Conservation (phyloP, 176 grass and related monocot species). For the Metroxylon sagu region DNA sequence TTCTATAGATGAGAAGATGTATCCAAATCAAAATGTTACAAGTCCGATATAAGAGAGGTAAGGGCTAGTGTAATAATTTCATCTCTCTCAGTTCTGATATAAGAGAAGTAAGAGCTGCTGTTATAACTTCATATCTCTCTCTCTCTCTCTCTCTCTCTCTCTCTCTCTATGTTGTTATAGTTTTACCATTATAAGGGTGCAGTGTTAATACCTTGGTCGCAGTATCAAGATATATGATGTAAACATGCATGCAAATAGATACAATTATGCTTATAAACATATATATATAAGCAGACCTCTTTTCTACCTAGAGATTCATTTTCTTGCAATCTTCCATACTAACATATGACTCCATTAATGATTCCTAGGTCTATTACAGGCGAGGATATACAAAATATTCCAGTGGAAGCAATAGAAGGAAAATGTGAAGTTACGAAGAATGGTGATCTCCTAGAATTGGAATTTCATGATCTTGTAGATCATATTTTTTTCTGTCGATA, state of each 20-base stretch:
- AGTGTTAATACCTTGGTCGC: no score
- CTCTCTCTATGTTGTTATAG: no score
- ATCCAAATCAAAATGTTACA: slow-evolving; percentile 72
- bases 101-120: slow-evolving; percentile 54
- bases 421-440: slow-evolving; percentile 92
- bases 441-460: slow-evolving; percentile 49
- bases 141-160: neutral
- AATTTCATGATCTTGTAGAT: slow-evolving; percentile 58
- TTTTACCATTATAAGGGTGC: no score
- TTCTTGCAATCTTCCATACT: no score
- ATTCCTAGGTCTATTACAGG: slow-evolving; percentile 85
- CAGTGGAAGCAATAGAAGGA: slow-evolving; percentile 65
- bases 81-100: slow-evolving; percentile 26
- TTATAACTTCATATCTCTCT: slow-evolving; percentile 6
- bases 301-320: no score
- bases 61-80: slow-evolving; percentile 7
- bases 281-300: no score
- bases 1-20: slow-evolving; percentile 95
- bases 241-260: no score
- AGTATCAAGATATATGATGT: no score
- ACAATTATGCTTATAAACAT: no score
- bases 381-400: slow-evolving; percentile 64
- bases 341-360: slow-evolving; percentile 23
- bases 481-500: slow-evolving; percentile 89
- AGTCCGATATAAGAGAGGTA: slow-evolving; percentile 94